Base-by-base conservation (phyloP, 768 basidiomycete genomes). In the Auriculariales sp. region DNA sequence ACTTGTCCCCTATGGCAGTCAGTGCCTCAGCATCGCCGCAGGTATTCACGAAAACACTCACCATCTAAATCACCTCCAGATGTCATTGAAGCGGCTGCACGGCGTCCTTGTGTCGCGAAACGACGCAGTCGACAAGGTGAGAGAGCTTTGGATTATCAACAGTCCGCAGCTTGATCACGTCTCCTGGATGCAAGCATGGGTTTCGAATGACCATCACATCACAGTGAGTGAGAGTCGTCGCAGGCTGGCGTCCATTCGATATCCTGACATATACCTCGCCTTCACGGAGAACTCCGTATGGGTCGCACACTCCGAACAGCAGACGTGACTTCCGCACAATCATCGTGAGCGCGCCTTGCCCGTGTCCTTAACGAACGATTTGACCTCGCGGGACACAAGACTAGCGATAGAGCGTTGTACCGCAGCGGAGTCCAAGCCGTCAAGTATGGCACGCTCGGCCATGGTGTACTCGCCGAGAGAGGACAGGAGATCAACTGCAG, bases 151-250 rank as follows among this genome's bases (percentile, higher is more conserved):
- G 66, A 52, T 75, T 64, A 47, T 74, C 58, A 1, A 75, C 79
- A 0, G 80, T 81, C 9, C 79, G 66, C 1, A 82, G 65, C 56
- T 82, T 83, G 47, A 82, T 57, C 51, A 75, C 77, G 58, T 82
- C 80, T 17, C 81, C 78, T 77, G 81, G 79, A 61, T 82, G 78
- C 39, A 82, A 68, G 54, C 80, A 83, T 0, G 81, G 81, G 57
- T 83, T 83, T 19, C 79, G 66, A 3, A 81, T 78, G 3, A 82
- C 73, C 3, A 82, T 64, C 0, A 81, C 78, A 54, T 81, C 76
- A 0, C 72, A 70, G 53, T 80, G 72, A 32, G 77, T 76, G 1
- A 73, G 68, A 0, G 79, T 79, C 3, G 72, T 64, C 0, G 67
- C 66, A 2, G 79, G 80, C 32, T 70, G 71, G 17, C 73, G 67